Base-by-base conservation (phyloP, 768 basidiomycete genomes). In the Paxillus rubicundulus region DNA sequence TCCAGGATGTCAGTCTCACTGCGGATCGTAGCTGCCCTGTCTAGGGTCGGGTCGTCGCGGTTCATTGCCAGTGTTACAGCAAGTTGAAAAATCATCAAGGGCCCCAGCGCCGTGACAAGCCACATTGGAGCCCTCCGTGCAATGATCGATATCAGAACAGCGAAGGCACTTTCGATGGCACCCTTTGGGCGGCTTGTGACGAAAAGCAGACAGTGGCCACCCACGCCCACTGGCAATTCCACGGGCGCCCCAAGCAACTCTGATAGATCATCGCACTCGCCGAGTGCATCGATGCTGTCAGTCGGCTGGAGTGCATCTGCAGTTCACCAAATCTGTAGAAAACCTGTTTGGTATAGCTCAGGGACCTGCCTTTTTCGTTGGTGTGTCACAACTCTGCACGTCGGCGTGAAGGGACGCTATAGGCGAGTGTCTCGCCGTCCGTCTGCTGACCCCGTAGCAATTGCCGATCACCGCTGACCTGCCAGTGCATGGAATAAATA, bases 231-330 rank as follows among this genome's bases (percentile, higher is more conserved):
- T n/a, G n/a, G n/a, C n/a, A n/a, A n/a, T 5, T 38, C 24, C 12
- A 8, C 12, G 5, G 49, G 42, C 5, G 27, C n/a, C 4, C 9
- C 14, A 5, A 59, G 48, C 16, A 57, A 6, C 1, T 47, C 4
- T 9, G 38, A 4, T 3, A 46, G 13, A 2, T 57, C 40, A 16
- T 52, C 40, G 38, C 58, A 58, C 18, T 59, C 49, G 13, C 58
- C 56, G 2, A 59, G 47, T n/a, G 56, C 56, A 5, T 59, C 58
- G 7, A 59, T 49, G 16, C 52, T 24, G 16, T 54, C 17, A 1
- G 50, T 38, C 24, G 57, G 55, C n/a, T 28, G 20, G n/a, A n/a
- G n/a, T n/a, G n/a, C n/a, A n/a, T n/a, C n/a, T n/a, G n/a, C n/a
- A n/a, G n/a, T n/a, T n/a, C n/a, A n/a, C n/a, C n/a, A n/a, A n/a